Conservation (phyloP, 768 basidiomycete genomes). For the Russula dissimulans region DNA sequence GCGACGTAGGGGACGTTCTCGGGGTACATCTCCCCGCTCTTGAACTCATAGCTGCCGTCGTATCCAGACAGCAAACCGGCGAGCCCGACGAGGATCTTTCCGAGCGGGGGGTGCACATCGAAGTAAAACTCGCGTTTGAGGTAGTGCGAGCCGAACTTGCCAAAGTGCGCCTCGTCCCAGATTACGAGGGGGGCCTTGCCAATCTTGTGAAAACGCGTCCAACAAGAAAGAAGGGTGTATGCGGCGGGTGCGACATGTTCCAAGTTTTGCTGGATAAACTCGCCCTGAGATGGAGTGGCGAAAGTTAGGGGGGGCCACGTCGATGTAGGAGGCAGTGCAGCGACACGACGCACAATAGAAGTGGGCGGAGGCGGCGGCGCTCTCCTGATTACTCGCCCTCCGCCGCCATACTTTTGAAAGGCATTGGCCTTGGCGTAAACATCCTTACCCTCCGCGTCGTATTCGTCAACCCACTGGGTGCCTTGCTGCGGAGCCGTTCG, state of each 20-base stretch:
- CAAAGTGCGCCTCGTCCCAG: conserved; percentile 99
- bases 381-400: conserved; percentile 44
- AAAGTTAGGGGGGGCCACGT: background rate
- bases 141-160: conserved; percentile 97
- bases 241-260: conserved; percentile 70
- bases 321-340: background rate
- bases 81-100: conserved; percentile 97
- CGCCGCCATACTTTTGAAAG: conserved; percentile 30
- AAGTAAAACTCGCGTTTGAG: conserved; percentile 99
- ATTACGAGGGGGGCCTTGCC: conserved; percentile 80
- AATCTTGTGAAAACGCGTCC: conserved; percentile 91
- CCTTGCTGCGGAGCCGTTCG: conserved; percentile 20
- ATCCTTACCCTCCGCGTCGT: conserved; percentile 60
- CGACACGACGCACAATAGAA: conserved; percentile 27
- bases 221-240: conserved; percentile 91
- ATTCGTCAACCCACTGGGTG: conserved; percentile 27
- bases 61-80: conserved; percentile 89
- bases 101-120: conserved; percentile 96
- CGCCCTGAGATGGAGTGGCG: conserved; percentile 36
- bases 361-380: conserved; percentile 57
- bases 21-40: conserved; percentile 82
- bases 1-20: conserved; percentile 81
- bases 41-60: conserved; percentile 87
- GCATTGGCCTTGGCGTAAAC: conserved; percentile 39
- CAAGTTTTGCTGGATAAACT: conserved; percentile 71